Evolutionary conservation across 1,284 basidiomycete species (phyloP).

Genomic region (Gymnopus androsaceus): DNA sequence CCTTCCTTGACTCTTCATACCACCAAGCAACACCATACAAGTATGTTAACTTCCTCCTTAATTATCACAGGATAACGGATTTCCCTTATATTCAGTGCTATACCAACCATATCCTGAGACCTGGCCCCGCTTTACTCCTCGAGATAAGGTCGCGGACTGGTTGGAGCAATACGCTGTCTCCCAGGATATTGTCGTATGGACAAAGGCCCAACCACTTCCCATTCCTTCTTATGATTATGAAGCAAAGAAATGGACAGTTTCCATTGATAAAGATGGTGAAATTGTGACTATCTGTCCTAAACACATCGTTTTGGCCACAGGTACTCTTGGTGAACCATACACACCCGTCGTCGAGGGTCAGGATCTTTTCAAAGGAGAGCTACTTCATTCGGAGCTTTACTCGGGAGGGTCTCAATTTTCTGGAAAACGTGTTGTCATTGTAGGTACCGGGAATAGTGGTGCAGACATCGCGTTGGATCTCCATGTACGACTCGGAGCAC

Average conservation of each 20-base stretch:
- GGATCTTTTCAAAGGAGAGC: conserved; percentile 33
- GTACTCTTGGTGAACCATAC: conserved; percentile 34
- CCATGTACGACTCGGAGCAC: conserved; percentile 28
- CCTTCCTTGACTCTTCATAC: conserved; percentile 51
- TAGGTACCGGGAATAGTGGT: conserved; percentile 42
- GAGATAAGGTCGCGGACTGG: conserved; percentile 41
- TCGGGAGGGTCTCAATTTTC: conserved; percentile 28
- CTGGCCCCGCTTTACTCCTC: conserved; percentile 39
- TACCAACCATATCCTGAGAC: conserved; percentile 40
- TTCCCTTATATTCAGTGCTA: conserved; percentile 33
- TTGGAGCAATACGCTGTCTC: conserved; percentile 37
- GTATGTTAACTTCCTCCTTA: conserved; percentile 28
- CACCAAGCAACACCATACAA: conserved; percentile 33
- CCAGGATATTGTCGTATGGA: conserved; percentile 41
- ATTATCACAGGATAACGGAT: not conserved
- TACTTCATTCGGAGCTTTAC: conserved; percentile 35
- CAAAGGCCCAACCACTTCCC: conserved; percentile 28
- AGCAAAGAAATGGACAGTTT: conserved; percentile 34
- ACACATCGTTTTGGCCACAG: conserved; percentile 41
- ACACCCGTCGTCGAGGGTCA: conserved; percentile 30
- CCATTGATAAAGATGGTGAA: conserved; percentile 31
- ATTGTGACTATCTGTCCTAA: conserved; percentile 31
- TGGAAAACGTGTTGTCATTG: conserved; percentile 39
- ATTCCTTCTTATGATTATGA: conserved; percentile 31
- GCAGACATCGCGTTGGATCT: conserved; percentile 43